phyloP scores from a whole-genome alignment of 83 land plant species.

The Isoetes engelmannii region DNA sequence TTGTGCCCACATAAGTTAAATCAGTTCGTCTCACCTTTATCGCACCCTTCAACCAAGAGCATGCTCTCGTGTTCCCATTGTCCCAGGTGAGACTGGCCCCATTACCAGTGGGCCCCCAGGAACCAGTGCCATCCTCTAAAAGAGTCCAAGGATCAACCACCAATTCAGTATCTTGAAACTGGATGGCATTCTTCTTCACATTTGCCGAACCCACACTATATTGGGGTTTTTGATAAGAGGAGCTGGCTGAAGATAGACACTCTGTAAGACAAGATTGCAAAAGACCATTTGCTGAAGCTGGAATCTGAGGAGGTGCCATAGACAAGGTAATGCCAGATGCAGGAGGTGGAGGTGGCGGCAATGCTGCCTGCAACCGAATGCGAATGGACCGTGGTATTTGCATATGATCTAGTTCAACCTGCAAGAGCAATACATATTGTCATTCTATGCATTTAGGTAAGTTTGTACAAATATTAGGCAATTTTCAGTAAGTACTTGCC shows the following conservation, averaged over 20 bases:
- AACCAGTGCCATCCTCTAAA: conserved; percentile 74
- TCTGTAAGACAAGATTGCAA: conserved; percentile 23
- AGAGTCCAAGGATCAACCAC: conserved; percentile 90
- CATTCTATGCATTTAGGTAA: too few relatives aligned
- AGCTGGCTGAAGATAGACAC: conserved; percentile 14
- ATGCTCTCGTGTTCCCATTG: conserved; percentile 57
- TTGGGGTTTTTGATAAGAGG: conserved; percentile 27
- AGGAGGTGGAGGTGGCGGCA: conserved; percentile 58
- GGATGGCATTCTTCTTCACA: conserved; percentile 45
- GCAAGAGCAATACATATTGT: conserved; percentile 17
- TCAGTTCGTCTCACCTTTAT: conserved; percentile 83
- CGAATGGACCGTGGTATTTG: conserved; percentile 58
- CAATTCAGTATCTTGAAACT: conserved; percentile 48
- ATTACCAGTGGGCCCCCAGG: conserved; percentile 32
- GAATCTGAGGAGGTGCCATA: conserved; percentile 59
- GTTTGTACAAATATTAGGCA: too few relatives aligned
- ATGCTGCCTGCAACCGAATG: conserved; percentile 78
- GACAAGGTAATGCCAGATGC: conserved; percentile 31
- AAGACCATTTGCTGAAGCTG: conserved; percentile 35
- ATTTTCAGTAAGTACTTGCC: conserved; percentile 25
- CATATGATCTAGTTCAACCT: conserved; percentile 88
- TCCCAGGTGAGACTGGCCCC: conserved; percentile 40
- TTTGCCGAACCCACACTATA: conserved; percentile 22
- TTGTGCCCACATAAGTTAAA: conserved; percentile 78
- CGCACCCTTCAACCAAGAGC: conserved; percentile 81